These are phyloP conservation scores for Puccinia triticina DNA, from an alignment of 1,284 basidiomycete species.

Conservation along the genomic window DNA sequence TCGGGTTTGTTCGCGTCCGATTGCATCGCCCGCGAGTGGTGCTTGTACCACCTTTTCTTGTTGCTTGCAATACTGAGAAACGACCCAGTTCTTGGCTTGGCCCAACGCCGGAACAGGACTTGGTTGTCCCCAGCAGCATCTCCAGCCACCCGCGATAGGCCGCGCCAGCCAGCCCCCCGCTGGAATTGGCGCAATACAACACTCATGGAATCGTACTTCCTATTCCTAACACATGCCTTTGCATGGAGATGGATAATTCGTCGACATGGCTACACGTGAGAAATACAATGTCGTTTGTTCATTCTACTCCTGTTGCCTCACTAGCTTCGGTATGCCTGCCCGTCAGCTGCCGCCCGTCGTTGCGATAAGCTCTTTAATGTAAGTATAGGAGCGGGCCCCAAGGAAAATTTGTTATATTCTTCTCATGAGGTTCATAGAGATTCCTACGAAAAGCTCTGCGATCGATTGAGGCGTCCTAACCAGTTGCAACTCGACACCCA, in stretches of 20 bases:
- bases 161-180: not conserved
- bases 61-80: not conserved
- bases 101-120: conserved; percentile 14
- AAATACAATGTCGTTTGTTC: not conserved
- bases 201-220: not conserved
- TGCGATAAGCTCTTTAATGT: no score
- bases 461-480: no score
- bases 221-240: not conserved
- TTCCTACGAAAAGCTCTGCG: no score
- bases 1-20: not conserved
- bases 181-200: not conserved
- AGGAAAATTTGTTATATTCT: no score
- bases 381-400: no score
- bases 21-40: not conserved
- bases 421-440: no score
- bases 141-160: conserved; percentile 6
- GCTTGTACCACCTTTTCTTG: not conserved
- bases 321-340: not conserved
- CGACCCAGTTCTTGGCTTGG: conserved; percentile 5
- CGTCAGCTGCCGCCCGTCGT: no score
- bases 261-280: not conserved
- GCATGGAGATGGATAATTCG: not conserved
- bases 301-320: not conserved
- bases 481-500: no score
- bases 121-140: conserved; percentile 8